Conservation (phyloP, 305 asterid species). For the Fraxinus albicans region DNA sequence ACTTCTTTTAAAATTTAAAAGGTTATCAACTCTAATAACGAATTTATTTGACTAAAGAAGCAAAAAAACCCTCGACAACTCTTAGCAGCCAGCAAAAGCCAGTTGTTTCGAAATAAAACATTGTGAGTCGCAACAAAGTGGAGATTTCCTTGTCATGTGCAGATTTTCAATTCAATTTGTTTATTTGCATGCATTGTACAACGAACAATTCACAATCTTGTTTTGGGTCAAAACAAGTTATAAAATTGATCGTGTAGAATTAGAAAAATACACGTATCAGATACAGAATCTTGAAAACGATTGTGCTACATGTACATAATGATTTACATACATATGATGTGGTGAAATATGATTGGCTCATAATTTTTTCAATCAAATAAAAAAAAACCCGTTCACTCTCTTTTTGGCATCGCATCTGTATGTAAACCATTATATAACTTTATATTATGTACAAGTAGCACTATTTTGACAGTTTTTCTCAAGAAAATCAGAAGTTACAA, state of each 20-base stretch:
- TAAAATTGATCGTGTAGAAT: background rate
- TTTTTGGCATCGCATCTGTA: too few species aligned
- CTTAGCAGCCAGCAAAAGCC: background rate
- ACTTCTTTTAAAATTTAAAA: background rate
- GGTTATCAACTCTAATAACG: background rate
- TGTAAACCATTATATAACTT: too few species aligned
- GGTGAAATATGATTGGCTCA: too few species aligned
- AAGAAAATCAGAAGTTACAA: background rate
- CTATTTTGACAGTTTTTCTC: background rate
- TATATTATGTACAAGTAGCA: too few species aligned
- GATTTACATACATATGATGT: too few species aligned
- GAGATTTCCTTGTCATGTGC: background rate
- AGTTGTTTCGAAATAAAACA: background rate
- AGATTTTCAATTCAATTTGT: slow-evolving; percentile 2
- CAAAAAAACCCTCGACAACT: background rate
- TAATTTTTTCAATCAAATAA: too few species aligned
- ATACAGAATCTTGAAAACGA: background rate
- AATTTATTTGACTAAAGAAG: background rate
- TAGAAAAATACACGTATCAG: background rate
- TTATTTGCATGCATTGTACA: background rate
- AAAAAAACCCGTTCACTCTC: too few species aligned
- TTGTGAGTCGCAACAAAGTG: background rate
- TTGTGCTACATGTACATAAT: too few species aligned
- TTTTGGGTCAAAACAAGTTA: background rate
- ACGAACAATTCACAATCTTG: background rate